A percentile compares a stretch with the other conserved stretches of the same genome.
Conservation (phyloP, 2,329 filamentous ascomycete species). For the Trichoderma cornu-damae region DNA sequence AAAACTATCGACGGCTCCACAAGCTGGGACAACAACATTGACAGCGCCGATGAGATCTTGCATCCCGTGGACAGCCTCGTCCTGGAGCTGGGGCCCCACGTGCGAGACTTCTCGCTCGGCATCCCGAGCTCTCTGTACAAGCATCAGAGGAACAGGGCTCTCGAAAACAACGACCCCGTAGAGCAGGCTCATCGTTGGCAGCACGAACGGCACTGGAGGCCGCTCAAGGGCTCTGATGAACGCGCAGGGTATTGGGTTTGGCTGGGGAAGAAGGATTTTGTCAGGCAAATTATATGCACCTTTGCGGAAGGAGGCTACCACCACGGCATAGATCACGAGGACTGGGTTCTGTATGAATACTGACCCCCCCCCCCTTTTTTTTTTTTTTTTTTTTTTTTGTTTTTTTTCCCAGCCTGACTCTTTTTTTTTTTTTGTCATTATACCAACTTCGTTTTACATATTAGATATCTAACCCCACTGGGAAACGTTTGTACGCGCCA, state of each 20-base stretch:
- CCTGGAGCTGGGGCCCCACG: slow-evolving; percentile 17
- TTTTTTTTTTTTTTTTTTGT: not conserved
- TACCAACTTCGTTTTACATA: too few species aligned
- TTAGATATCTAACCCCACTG: too few species aligned
- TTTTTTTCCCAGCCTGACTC: not conserved
- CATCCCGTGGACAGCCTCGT: slow-evolving; percentile 24
- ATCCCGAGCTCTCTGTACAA: slow-evolving; percentile 25
- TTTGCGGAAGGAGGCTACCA: slow-evolving; percentile 7
- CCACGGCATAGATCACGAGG: not conserved
- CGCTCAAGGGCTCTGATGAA: slow-evolving; percentile 15
- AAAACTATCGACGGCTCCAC: slow-evolving; percentile 6
- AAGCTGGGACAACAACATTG: not conserved
- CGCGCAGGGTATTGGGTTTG: slow-evolving; percentile 27
- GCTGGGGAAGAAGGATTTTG: slow-evolving; percentile 24
- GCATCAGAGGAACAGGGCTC: slow-evolving; percentile 20
- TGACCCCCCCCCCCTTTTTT: not conserved
- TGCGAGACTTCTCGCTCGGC: slow-evolving; percentile 24
- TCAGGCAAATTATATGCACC: slow-evolving; percentile 1
- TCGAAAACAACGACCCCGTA: slow-evolving; percentile 12
- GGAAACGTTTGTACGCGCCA: too few species aligned
- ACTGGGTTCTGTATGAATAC: slow-evolving; percentile 16
- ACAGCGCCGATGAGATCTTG: not conserved
- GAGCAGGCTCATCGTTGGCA: slow-evolving; percentile 20
- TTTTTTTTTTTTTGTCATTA: not conserved
- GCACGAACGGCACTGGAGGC: slow-evolving; percentile 25